Evolutionary conservation across 768 basidiomycete species (phyloP).

Genomic region (Rubroboletus satanas): DNA sequence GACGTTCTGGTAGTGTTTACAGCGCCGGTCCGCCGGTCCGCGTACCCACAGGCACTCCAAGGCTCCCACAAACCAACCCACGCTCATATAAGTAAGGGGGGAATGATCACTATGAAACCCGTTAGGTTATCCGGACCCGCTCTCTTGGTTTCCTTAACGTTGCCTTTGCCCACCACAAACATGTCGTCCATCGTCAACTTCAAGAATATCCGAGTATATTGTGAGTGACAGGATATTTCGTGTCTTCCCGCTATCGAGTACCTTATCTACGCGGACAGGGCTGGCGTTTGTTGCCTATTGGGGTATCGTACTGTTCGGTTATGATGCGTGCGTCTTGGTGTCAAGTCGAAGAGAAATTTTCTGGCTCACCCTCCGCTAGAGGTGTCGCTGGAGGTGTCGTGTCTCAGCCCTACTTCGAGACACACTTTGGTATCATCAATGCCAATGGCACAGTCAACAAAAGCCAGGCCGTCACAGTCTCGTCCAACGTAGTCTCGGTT

Average conservation of each 20-base stretch:
- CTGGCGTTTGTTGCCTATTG: constrained; percentile 71
- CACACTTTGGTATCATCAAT: constrained; percentile 56
- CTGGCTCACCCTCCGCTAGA: constrained; percentile 26
- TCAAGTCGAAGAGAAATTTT: neutral
- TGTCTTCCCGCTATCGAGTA: neutral
- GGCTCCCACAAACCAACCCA: neutral
- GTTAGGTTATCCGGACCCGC: neutral
- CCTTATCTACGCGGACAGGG: constrained; percentile 38
- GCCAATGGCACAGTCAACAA: constrained; percentile 40
- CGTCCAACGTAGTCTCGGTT: constrained; percentile 82
- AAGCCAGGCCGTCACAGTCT: constrained; percentile 47
- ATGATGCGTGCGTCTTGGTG: constrained; percentile 54
- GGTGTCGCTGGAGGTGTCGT: constrained; percentile 73
- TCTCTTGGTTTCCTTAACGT: neutral
- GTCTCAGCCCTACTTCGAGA: constrained; percentile 53
- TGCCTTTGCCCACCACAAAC: neutral
- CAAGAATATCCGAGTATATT: constrained; percentile 65
- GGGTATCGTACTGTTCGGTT: constrained; percentile 82
- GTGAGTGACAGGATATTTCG: constrained; percentile 33
- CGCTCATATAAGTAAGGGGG: neutral
- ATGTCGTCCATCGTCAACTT: constrained; percentile 12
- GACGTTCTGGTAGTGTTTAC: neutral
- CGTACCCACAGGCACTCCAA: neutral
- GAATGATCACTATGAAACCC: neutral
- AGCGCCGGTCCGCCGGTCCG: constrained; percentile 3